phyloP scores from a whole-genome alignment of 2,329 filamentous ascomycete genomes.

The Pseudofabraea citricarpa region DNA sequence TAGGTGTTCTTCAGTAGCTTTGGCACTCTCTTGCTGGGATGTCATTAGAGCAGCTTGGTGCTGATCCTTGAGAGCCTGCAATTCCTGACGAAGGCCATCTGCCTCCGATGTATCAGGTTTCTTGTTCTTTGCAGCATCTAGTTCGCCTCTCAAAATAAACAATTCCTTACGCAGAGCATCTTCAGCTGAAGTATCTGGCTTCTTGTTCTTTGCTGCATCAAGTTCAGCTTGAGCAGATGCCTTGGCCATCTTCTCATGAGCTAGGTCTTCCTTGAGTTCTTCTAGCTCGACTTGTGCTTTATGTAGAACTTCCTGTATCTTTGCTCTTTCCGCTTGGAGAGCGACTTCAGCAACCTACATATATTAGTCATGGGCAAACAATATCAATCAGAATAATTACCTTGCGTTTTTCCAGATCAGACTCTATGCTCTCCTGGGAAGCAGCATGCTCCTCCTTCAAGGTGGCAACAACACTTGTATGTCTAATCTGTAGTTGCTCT shows the following conservation, averaged over 20 bases:
- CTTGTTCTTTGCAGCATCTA: slow-evolving; percentile 48
- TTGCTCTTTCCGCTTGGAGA: slow-evolving; percentile 41
- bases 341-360: slow-evolving; percentile 33
- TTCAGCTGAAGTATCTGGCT: slow-evolving; percentile 47
- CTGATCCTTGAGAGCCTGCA: slow-evolving; percentile 42
- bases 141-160: slow-evolving; percentile 31
- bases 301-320: slow-evolving; percentile 32
- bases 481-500: slow-evolving; percentile 48
- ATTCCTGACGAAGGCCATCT: slow-evolving; percentile 46
- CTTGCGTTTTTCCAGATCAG: slow-evolving; percentile 19
- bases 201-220: slow-evolving; percentile 51
- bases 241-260: slow-evolving; percentile 40
- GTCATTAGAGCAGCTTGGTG: slow-evolving; percentile 38
- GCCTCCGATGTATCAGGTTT: slow-evolving; percentile 47
- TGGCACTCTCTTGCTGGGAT: slow-evolving; percentile 28
- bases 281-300: slow-evolving; percentile 22
- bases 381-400: slow-evolving; percentile 17
- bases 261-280: slow-evolving; percentile 21
- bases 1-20: slow-evolving; percentile 35
- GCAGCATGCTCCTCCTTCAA: slow-evolving; percentile 42
- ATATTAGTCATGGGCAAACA: slow-evolving; percentile 33
- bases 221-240: slow-evolving; percentile 46
- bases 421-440: slow-evolving; percentile 28
- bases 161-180: slow-evolving; percentile 39
- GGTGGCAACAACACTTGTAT: slow-evolving; percentile 35